A percentile compares a stretch with the other conserved stretches of the same genome.
Conservation (phyloP, 1,284 basidiomycete species). For the Leccinum huronense region DNA sequence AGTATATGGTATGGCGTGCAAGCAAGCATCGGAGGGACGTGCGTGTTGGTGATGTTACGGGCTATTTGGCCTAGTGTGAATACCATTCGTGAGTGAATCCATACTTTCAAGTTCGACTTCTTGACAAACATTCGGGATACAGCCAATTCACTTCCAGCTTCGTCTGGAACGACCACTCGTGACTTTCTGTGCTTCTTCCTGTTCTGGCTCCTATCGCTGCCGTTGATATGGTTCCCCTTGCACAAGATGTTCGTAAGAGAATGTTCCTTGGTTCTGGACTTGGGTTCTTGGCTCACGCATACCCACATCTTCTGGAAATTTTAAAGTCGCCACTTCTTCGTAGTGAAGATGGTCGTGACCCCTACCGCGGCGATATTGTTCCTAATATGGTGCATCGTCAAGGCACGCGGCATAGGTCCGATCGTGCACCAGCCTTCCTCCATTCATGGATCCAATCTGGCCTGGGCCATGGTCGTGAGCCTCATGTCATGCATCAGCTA, state of each 20-base stretch:
- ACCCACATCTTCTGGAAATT: constrained; percentile 21
- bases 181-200: constrained; percentile 84
- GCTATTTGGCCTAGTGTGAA: constrained; percentile 74
- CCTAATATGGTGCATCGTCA: constrained; percentile 79
- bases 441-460: constrained; percentile 67
- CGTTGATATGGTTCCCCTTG: constrained; percentile 78
- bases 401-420: constrained; percentile 79
- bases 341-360: constrained; percentile 72
- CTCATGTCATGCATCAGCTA: constrained; percentile 81
- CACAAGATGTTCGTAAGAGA: constrained; percentile 63
- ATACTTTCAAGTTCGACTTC: neutral
- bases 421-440: constrained; percentile 68
- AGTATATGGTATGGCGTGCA: constrained; percentile 82
- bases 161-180: constrained; percentile 66
- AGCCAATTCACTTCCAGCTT: constrained; percentile 53
- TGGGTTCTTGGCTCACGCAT: neutral
- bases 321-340: constrained; percentile 74
- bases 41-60: constrained; percentile 69
- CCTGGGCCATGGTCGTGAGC: constrained; percentile 78
- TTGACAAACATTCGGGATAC: constrained; percentile 14
- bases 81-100: constrained; percentile 54
- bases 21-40: constrained; percentile 77
- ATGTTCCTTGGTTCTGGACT: constrained; percentile 16
- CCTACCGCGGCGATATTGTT: constrained; percentile 75
- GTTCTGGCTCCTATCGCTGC: constrained; percentile 81